Evolutionary conservation across 1,284 basidiomycete species (phyloP).

Genomic region (Pseudozyma thailandica): DNA sequence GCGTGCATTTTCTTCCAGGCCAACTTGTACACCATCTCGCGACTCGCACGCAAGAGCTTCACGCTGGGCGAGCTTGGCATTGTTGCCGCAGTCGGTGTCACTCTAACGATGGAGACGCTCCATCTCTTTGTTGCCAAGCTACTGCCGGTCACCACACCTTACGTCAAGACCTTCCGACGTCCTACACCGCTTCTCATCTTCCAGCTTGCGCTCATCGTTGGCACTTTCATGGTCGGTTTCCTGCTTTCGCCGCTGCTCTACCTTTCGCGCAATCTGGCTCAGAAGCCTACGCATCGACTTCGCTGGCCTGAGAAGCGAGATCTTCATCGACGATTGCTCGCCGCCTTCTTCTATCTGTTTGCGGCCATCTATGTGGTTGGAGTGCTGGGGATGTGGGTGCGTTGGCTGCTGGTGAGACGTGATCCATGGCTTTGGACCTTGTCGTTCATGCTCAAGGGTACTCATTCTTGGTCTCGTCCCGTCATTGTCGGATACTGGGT

Average conservation of each 20-base stretch:
- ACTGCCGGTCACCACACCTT: conserved; percentile 74
- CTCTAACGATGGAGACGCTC: conserved; percentile 79
- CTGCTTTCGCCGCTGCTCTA: conserved; percentile 93
- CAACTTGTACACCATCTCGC: conserved; percentile 85
- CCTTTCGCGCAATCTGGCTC: conserved; percentile 90
- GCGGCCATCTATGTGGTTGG: conserved; percentile 81
- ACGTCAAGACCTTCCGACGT: conserved; percentile 89
- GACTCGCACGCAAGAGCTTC: conserved; percentile 90
- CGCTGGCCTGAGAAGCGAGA: conserved; percentile 88
- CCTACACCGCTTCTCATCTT: conserved; percentile 92
- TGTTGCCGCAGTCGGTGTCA: conserved; percentile 86
- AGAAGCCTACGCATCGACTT: conserved; percentile 86
- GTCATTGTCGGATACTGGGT: conserved; percentile 87
- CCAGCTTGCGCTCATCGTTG: conserved; percentile 91
- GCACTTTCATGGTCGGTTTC: conserved; percentile 89
- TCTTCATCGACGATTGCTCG: conserved; percentile 83
- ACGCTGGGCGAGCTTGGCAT: conserved; percentile 92
- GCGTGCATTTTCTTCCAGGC: conserved; percentile 88
- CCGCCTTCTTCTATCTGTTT: conserved; percentile 85
- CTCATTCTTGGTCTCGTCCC: conserved; percentile 82
- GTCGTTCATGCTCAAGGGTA: conserved; percentile 75
- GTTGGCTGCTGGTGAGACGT: conserved; percentile 84
- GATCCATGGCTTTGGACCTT: conserved; percentile 90
- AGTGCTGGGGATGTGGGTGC: conserved; percentile 90
- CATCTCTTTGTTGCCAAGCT: conserved; percentile 60